Percentiles rank a stretch among this genome's conserved stretches.
phyloP scores from a whole-genome alignment of 179 eudicot genomes.

The Dionaea muscipula region DNA sequence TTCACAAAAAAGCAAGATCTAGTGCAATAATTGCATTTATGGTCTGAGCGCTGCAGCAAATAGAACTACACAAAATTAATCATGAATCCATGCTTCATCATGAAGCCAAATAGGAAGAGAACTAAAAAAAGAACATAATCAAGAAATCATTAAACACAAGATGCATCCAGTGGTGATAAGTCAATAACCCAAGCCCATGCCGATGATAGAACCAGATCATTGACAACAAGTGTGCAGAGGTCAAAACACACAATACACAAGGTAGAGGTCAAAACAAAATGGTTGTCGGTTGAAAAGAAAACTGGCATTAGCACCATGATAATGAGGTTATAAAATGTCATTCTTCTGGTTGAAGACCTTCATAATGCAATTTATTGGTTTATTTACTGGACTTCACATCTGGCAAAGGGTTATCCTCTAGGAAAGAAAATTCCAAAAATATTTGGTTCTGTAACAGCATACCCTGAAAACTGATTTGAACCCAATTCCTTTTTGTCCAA shows the following conservation, averaged over 20 bases:
- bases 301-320: too few relatives aligned
- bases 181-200: background rate
- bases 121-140: too few relatives aligned
- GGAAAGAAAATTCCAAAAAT: background rate
- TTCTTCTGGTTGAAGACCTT: background rate
- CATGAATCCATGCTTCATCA: too few relatives aligned
- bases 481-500: constrained; percentile 98
- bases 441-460: constrained; percentile 14
- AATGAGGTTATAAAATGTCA: background rate
- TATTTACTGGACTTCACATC: background rate
- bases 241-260: too few relatives aligned
- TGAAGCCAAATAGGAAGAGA: too few relatives aligned
- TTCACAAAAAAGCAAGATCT: too few relatives aligned
- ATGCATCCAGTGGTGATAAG: background rate
- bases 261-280: background rate
- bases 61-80: too few relatives aligned
- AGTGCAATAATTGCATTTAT: too few relatives aligned
- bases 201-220: background rate
- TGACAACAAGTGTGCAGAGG: too few relatives aligned
- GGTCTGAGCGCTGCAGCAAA: too few relatives aligned
- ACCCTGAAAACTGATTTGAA: constrained; percentile 98
- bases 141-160: background rate
- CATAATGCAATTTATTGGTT: background rate
- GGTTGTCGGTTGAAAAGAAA: too few relatives aligned
- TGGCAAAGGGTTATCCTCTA: background rate